Conservation (phyloP, 1,139 yeast species). For the Tardiomyces depauwii region DNA sequence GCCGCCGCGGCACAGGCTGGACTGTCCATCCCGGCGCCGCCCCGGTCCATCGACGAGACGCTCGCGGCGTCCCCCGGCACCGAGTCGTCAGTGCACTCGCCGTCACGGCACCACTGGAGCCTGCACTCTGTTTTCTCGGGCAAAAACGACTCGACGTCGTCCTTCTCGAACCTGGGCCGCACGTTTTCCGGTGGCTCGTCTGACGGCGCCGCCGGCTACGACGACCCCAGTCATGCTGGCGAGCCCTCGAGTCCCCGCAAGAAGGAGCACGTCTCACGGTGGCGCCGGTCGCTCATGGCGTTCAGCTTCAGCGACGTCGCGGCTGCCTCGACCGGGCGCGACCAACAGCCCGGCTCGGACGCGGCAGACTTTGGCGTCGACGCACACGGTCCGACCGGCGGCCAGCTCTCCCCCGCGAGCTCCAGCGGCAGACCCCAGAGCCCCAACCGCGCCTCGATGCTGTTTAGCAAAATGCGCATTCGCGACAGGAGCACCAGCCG, state of each 20-base stretch:
- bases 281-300: conserved; percentile 21
- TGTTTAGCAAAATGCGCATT: neutral
- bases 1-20: neutral
- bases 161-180: neutral
- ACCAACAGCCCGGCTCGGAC: neutral
- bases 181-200: neutral
- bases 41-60: conserved; percentile 15
- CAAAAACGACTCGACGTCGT: neutral
- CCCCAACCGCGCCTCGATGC: neutral
- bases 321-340: no score
- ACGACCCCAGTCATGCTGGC: neutral
- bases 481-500: neutral
- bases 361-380: neutral
- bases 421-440: neutral
- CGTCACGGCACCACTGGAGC: neutral
- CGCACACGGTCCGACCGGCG: no score
- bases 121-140: neutral
- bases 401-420: neutral
- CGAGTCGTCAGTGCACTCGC: neutral
- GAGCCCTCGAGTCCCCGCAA: neutral
- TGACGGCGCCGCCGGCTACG: neutral
- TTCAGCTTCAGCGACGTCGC: conserved; percentile 4
- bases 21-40: neutral
- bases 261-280: conserved; percentile 10
- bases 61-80: conserved; percentile 10